Conservation (phyloP, 1,284 basidiomycete species). For the Trichosporon ovoides region DNA sequence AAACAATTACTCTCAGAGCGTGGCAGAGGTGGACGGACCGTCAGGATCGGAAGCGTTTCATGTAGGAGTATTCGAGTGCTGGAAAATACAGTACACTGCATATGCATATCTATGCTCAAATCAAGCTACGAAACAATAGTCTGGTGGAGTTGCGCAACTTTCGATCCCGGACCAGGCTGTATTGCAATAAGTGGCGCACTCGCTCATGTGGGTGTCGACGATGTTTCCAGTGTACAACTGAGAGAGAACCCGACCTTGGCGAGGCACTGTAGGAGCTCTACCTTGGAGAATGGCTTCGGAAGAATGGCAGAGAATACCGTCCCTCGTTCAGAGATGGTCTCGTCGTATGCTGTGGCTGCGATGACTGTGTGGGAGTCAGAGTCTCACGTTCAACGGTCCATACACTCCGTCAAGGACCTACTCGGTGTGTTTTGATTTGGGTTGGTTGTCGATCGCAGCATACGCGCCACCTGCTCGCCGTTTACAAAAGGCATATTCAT, state of each 20-base stretch:
- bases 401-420: constrained; percentile 20
- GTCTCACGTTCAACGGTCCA: neutral
- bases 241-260: constrained; percentile 69
- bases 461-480: constrained; percentile 49
- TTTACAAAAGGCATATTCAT: constrained; percentile 47
- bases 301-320: constrained; percentile 80
- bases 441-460: constrained; percentile 49
- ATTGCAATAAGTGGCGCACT: too few relatives aligned
- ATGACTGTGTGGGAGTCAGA: constrained; percentile 38
- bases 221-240: constrained; percentile 16
- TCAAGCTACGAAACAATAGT: too few relatives aligned
- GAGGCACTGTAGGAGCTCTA: constrained; percentile 69
- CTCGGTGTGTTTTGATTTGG: constrained; percentile 49
- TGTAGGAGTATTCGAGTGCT: too few relatives aligned
- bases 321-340: constrained; percentile 69
- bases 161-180: too few relatives aligned
- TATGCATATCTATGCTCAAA: too few relatives aligned
- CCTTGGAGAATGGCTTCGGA: constrained; percentile 80
- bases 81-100: too few relatives aligned
- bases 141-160: too few relatives aligned
- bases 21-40: too few relatives aligned
- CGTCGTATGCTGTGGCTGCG: constrained; percentile 55
- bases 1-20: too few relatives aligned
- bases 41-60: too few relatives aligned
- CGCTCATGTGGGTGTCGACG: neutral